Evolutionary conservation across 768 basidiomycete genomes (phyloP).

Genomic region (Boletus pseudopeckii): DNA sequence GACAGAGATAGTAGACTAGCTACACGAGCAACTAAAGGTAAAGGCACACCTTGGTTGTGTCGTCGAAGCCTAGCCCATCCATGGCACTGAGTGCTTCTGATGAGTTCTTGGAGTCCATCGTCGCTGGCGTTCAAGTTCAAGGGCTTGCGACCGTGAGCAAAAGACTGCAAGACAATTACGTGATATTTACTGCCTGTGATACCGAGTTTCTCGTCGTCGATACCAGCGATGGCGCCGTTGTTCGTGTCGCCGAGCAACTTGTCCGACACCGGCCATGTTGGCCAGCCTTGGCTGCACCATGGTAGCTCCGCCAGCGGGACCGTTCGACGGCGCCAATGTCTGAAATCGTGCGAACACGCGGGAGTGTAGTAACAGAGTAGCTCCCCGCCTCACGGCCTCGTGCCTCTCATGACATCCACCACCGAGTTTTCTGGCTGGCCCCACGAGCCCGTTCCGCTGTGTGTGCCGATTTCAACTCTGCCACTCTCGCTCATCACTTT

Average conservation of each 20-base stretch:
- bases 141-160: conserved; percentile 24
- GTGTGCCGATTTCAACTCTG: conserved; percentile 25
- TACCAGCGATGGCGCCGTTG: conserved; percentile 4
- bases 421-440: conserved; percentile 41
- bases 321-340: conserved; percentile 14
- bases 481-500: conserved; percentile 6
- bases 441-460: conserved; percentile 54
- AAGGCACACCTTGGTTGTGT: conserved; percentile 61
- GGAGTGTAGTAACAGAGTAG: conserved; percentile 19
- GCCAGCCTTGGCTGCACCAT: neutral
- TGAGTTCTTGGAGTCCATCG: conserved; percentile 25
- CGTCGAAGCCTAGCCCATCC: conserved; percentile 55
- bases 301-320: conserved; percentile 1
- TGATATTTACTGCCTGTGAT: conserved; percentile 11
- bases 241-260: conserved; percentile 2
- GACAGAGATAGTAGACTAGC: neutral
- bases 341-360: conserved; percentile 30
- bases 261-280: neutral
- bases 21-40: neutral
- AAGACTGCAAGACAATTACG: conserved; percentile 19
- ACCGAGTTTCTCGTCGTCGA: conserved; percentile 6
- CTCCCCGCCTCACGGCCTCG: conserved; percentile 33
- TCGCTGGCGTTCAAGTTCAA: neutral
- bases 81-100: conserved; percentile 32
- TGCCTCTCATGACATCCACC: conserved; percentile 46